A percentile compares a stretch with the other conserved stretches of the same genome.
Evolutionary conservation across 2,329 filamentous ascomycete genomes (phyloP).

Genomic region (Colletotrichum sp.): DNA sequence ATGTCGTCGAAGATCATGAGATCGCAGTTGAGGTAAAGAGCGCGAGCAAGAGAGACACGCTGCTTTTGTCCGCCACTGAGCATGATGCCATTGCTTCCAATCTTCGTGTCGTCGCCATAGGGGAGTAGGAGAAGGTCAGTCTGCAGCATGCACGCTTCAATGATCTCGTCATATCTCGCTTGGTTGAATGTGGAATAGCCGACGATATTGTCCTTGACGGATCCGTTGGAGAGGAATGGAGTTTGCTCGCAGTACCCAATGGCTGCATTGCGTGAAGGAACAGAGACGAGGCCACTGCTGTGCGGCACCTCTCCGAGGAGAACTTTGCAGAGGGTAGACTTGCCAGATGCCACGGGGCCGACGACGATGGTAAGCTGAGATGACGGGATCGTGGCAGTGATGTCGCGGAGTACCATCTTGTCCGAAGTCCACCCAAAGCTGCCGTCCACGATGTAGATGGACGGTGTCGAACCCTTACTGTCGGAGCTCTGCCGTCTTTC

Average conservation of each 20-base stretch:
- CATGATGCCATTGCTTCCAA: constrained; percentile 36
- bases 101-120: constrained; percentile 31
- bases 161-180: constrained; percentile 22
- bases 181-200: constrained; percentile 23
- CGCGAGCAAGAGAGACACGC: constrained; percentile 29
- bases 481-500: background rate
- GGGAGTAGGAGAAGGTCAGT: constrained; percentile 28
- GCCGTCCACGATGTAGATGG: constrained; percentile 22
- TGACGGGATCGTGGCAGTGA: constrained; percentile 35
- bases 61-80: constrained; percentile 39
- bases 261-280: constrained; percentile 14
- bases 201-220: constrained; percentile 28
- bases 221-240: constrained; percentile 26
- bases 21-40: constrained; percentile 24
- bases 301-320: constrained; percentile 34
- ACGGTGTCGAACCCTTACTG: background rate
- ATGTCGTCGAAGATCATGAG: constrained; percentile 37
- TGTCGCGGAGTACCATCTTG: constrained; percentile 29
- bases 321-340: constrained; percentile 44
- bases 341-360: constrained; percentile 44
- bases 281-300: constrained; percentile 19
- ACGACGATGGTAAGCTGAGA: constrained; percentile 40
- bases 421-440: constrained; percentile 36
- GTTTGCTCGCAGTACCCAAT: constrained; percentile 38
- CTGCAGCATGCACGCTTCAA: constrained; percentile 22